phyloP scores from a whole-genome alignment of 2,329 filamentous ascomycete genomes.

The Clarireedia homoeocarpa region DNA sequence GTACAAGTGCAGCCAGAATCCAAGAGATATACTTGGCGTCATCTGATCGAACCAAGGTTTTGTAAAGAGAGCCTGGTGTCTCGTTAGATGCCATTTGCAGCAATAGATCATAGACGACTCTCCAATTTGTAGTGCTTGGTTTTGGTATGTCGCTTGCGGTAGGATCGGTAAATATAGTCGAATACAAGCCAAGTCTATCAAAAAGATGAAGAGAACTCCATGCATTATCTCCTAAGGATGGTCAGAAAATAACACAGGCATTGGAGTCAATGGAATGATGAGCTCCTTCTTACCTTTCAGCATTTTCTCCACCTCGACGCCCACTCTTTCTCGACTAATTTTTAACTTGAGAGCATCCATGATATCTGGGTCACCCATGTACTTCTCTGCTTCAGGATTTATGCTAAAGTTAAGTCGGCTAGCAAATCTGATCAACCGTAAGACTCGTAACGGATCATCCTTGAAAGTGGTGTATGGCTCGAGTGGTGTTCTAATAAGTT shows the following conservation, averaged over 20 bases:
- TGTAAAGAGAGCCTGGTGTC: slow-evolving; percentile 40
- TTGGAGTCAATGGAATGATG: neutral
- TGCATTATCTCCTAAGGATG: slow-evolving; percentile 46
- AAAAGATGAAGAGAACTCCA: slow-evolving; percentile 55
- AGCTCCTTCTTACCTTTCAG: slow-evolving; percentile 51
- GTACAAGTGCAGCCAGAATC: slow-evolving; percentile 66
- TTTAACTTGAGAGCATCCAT: slow-evolving; percentile 72
- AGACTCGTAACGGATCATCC: slow-evolving; percentile 82
- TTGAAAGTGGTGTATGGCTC: slow-evolving; percentile 88
- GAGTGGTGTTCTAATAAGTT: slow-evolving; percentile 76
- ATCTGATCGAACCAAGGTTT: slow-evolving; percentile 50
- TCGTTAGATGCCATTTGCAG: slow-evolving; percentile 39
- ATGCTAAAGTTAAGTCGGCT: slow-evolving; percentile 77
- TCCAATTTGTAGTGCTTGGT: slow-evolving; percentile 55
- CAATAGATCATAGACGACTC: slow-evolving; percentile 55
- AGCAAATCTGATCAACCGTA: slow-evolving; percentile 84
- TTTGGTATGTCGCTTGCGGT: slow-evolving; percentile 40
- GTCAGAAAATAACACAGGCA: slow-evolving; percentile 9
- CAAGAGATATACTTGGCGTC: slow-evolving; percentile 68
- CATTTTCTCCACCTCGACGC: slow-evolving; percentile 87
- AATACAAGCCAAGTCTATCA: slow-evolving; percentile 59
- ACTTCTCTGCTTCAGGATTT: slow-evolving; percentile 56
- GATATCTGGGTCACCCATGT: slow-evolving; percentile 76
- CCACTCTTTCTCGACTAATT: slow-evolving; percentile 86
- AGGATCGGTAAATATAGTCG: slow-evolving; percentile 67